Evolutionary conservation across 305 asterid species (phyloP).

Genomic region (Fraxinus dipetala): DNA sequence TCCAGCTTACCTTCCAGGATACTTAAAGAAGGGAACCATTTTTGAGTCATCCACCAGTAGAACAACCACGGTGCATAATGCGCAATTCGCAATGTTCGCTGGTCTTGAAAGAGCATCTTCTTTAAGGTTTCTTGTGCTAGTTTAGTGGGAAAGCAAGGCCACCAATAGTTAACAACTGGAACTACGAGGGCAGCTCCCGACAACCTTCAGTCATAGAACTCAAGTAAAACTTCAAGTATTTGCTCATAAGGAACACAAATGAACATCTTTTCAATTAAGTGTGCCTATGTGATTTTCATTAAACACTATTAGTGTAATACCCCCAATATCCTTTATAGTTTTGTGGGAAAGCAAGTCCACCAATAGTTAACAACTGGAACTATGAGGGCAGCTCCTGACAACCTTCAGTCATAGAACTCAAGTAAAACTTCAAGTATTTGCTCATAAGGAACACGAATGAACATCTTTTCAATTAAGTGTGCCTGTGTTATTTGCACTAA

Average conservation of each 20-base stretch:
- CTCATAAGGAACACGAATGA: neutral
- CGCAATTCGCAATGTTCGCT: slow-evolving; percentile 45
- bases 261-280: neutral
- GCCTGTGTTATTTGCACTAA: neutral
- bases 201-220: slow-evolving; percentile 29
- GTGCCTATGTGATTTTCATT: neutral
- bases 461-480: neutral
- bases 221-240: neutral
- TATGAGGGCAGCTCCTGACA: slow-evolving; percentile 54
- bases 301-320: neutral
- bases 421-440: neutral
- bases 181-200: slow-evolving; percentile 55
- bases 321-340: neutral
- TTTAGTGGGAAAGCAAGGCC: slow-evolving; percentile 47
- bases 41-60: slow-evolving; percentile 66
- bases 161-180: slow-evolving; percentile 52
- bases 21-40: slow-evolving; percentile 44
- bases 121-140: slow-evolving; percentile 36
- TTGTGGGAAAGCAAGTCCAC: slow-evolving; percentile 51
- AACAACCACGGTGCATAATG: slow-evolving; percentile 51
- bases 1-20: slow-evolving; percentile 30
- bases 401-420: slow-evolving; percentile 24
- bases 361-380: slow-evolving; percentile 47
- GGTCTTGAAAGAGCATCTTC: slow-evolving; percentile 29
- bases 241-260: neutral